Base-by-base conservation (phyloP, 2,329 filamentous ascomycete species). In the Talaromyces albobiverticillius region DNA sequence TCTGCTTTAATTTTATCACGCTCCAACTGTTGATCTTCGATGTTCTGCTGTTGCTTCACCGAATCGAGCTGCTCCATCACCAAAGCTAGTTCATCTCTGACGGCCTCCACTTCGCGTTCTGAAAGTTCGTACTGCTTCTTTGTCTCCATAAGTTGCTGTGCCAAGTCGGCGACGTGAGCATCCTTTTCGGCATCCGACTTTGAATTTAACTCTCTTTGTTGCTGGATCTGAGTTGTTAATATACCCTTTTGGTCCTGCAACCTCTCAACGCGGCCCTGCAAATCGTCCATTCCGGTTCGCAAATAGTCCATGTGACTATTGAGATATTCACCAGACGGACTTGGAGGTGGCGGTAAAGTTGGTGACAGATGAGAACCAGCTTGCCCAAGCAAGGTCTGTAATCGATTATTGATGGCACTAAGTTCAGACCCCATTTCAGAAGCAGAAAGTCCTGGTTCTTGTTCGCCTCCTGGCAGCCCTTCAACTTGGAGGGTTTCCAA, bases 151-250 rank as follows among this genome's bases (percentile, higher is more conserved):
- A 79, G 59, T 60, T 80, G 70, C 53, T 74, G 72, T 8, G 70
- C 71, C 50, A 80, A 60, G 31, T 77, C 71, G 25, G 68, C 68
- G 36, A 79, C 74, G 55, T 77, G 73, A 16, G 72, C 71, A 60
- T 80, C 77, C 46, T 79, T 76, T 60, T 81, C 71, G 13, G 76
- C 78, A 61, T 95, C 90, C 1, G 90, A 91, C 66, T 92, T 92
- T 75, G 81, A 91, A 73, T 95, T 95, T 54, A 96, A 81, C 66
- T 95, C 90, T 55, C 92, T 88, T 72, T 97, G 93, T 68, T 97
- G 92, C 74, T 95, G 93, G 64, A 96, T 93, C 69, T 97, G 92
- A 41, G 91, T 85, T 64, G 93, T 88, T 8, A 97, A 80, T 20
- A 96, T 92, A 46, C 85, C 84, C 68, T 96, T 95, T 67, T 97